Percentiles rank a stretch among this genome's conserved stretches.
phyloP scores from a whole-genome alignment of 2,329 filamentous ascomycete genomes.

The Xylogone sp. region DNA sequence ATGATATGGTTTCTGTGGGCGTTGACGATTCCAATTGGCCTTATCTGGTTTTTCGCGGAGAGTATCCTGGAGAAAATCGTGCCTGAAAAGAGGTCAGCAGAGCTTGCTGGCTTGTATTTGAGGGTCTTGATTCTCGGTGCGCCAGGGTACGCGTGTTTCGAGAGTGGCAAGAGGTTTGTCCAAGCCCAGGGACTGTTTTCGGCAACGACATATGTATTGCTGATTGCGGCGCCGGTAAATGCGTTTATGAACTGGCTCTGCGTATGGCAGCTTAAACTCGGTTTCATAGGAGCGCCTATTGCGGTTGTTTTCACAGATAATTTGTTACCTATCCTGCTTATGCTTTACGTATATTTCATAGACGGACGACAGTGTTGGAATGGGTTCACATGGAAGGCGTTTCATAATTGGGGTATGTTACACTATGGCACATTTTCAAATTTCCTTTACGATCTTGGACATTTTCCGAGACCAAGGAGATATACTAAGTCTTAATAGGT shows the following conservation, averaged over 20 bases:
- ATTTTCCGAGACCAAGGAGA: no score
- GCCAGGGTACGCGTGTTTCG: slow-evolving; percentile 73
- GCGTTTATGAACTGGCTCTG: slow-evolving; percentile 75
- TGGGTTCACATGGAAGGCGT: slow-evolving; percentile 66
- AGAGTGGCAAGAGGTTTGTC: slow-evolving; percentile 74
- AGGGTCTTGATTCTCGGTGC: slow-evolving; percentile 66
- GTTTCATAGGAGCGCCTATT: slow-evolving; percentile 76
- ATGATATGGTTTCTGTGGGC: slow-evolving; percentile 76
- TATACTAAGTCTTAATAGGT: no score
- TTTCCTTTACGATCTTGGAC: no score
- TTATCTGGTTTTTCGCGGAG: slow-evolving; percentile 68
- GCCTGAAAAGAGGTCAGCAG: slow-evolving; percentile 67
- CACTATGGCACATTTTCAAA: background rate
- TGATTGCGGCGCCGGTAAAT: slow-evolving; percentile 74
- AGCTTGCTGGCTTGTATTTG: slow-evolving; percentile 70
- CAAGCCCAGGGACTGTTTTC: slow-evolving; percentile 80
- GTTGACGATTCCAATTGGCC: slow-evolving; percentile 67
- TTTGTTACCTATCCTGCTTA: slow-evolving; percentile 67
- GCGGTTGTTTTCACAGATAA: slow-evolving; percentile 74
- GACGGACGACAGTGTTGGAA: slow-evolving; percentile 76
- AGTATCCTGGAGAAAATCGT: slow-evolving; percentile 63
- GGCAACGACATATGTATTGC: slow-evolving; percentile 73
- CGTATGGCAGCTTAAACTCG: slow-evolving; percentile 67
- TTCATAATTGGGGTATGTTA: slow-evolving; percentile 62
- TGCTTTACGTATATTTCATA: slow-evolving; percentile 69